Evolutionary conservation across 2,329 filamentous ascomycete species (phyloP), one percentile per base, ranked within the genome.

Genomic region (Botrytis medusae): DNA sequence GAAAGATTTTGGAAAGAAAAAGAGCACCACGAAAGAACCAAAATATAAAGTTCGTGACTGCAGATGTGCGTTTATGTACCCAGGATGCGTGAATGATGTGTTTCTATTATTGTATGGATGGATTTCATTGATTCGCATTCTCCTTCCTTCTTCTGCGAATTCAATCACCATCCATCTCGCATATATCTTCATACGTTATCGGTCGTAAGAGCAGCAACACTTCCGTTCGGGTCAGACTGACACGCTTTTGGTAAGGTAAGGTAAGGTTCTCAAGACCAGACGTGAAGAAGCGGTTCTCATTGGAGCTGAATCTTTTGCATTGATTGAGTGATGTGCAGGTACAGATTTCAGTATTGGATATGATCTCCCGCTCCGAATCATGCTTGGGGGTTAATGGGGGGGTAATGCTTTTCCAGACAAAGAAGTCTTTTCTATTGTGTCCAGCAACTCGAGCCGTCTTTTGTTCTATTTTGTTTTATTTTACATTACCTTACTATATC

Each of bases 131-230:
- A 37, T 67, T 8, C 8, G 32, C 29, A n/a, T 29, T 40, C 46
- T 54, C 46, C 37, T 46, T 54, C 32, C 16, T 44, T 32, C 12
- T 37, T 14, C 63, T 29, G 40, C n/a, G 51, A 57, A 29, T 18
- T 57, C 64, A 29, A 37, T 29, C 54, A 40, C 29, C 57, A 63
- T 71, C 29, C 57, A 63, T 71, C 69, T 71, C 44, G 69, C 42
- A 71, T 63, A 71, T 12, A n/a, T 62, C 32, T 63, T 48, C 20
- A n/a, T 71, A 63, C 69, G 63, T 71, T 25, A 71, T 71, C 69
- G 63, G 59, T 59, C 42, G 42, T 40, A 63, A 48, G 22, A 61
- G n/a, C 40, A 46, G 29, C 32, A 32, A 10, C n/a, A 22, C 16
- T 71, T 71, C 57, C 32, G 63, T 63, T 42, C 42, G n/a, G 20